A percentile compares a stretch with the other conserved stretches of the same genome.
Conservation (phyloP, 129 eudicot species). For the Artemisia argyi region DNA sequence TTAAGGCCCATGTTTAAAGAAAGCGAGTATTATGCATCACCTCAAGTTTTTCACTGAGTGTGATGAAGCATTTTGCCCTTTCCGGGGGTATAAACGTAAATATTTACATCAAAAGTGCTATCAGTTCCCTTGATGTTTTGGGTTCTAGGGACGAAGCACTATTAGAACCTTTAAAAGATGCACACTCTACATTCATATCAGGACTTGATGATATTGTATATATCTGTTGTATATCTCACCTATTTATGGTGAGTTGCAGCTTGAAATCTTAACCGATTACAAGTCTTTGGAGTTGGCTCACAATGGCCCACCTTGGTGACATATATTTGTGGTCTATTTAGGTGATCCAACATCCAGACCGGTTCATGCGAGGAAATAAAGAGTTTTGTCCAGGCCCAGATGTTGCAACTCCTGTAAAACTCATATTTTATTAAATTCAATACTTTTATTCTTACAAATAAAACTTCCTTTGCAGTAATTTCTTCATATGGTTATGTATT, state of each 20-base stretch:
- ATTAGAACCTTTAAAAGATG: neutral
- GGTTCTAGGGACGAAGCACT: constrained; percentile 24
- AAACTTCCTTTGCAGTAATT: neutral
- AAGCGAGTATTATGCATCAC: constrained; percentile 97
- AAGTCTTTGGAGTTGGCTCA: neutral
- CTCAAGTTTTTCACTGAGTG: constrained; percentile 89
- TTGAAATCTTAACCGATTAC: neutral
- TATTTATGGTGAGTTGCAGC: neutral
- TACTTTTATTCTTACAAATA: neutral
- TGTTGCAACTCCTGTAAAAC: neutral
- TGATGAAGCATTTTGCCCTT: constrained; percentile 12
- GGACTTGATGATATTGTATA: constrained; percentile 1
- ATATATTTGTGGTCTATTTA: neutral
- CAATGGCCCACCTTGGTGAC: neutral
- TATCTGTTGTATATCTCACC: constrained; percentile 12
- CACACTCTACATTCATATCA: constrained; percentile 19
- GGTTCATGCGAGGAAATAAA: neutral
- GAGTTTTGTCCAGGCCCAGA: neutral
- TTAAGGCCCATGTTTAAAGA: constrained; percentile 90
- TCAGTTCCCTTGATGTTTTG: constrained; percentile 18
- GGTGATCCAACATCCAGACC: neutral
- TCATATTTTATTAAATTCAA: neutral
- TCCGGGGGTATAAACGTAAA: constrained; percentile 3
- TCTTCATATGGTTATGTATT: neutral
- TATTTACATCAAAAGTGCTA: constrained; percentile 26